These are phyloP conservation scores for Boletus eberwhitei DNA, from an alignment of 768 basidiomycete genomes.

Conservation along the genomic window DNA sequence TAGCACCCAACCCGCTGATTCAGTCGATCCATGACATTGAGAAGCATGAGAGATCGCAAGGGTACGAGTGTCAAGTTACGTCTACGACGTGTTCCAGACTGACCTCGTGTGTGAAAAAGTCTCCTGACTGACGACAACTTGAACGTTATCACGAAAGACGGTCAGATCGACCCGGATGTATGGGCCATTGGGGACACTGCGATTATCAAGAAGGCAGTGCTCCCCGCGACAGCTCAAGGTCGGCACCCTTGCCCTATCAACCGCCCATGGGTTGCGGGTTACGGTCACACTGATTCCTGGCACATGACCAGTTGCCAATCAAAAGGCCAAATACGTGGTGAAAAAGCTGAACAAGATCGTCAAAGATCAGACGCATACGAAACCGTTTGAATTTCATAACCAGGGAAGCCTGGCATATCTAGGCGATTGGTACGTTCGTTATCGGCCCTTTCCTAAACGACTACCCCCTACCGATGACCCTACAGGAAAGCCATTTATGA, in stretches of 20 bases:
- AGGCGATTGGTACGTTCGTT: conserved; percentile 58
- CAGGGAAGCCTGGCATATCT: conserved; percentile 78
- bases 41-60: conserved; percentile 59
- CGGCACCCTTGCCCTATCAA: conserved; percentile 14
- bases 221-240: conserved; percentile 89
- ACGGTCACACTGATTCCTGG: conserved; percentile 6
- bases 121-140: conserved; percentile 55
- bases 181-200: conserved; percentile 84
- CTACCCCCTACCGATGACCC: neutral
- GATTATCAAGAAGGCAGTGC: conserved; percentile 48
- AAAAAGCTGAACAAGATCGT: conserved; percentile 64
- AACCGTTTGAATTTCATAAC: conserved; percentile 69
- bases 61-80: conserved; percentile 30
- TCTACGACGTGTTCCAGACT: conserved; percentile 31
- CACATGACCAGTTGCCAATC: conserved; percentile 58
- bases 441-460: conserved; percentile 1
- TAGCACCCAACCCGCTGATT: conserved; percentile 79
- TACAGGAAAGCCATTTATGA: conserved; percentile 77
- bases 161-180: conserved; percentile 58
- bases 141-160: conserved; percentile 55
- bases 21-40: conserved; percentile 52
- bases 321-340: conserved; percentile 67
- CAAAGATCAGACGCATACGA: conserved; percentile 42
- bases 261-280: conserved; percentile 21
- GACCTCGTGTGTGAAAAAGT: conserved; percentile 24